Base-by-base conservation (phyloP, 2,329 filamentous ascomycete species). In the Graphilbum fragrans region DNA sequence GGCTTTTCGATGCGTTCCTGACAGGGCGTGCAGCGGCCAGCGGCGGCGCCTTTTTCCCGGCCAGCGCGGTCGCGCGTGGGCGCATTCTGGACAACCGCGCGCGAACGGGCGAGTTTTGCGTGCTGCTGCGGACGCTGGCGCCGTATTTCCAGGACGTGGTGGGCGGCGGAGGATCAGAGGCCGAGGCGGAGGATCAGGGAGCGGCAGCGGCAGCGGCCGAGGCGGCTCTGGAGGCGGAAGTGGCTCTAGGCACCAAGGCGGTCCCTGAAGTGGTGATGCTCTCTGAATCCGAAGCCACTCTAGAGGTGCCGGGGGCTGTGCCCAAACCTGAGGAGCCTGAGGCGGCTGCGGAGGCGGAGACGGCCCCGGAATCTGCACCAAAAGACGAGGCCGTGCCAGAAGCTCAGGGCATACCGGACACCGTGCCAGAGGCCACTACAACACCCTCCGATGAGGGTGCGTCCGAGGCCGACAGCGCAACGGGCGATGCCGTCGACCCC, bases 1-100 rank as follows among this genome's bases (percentile, higher is more conserved):
- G 47, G 5, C 41, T 56, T 4, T 57, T 58, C 22, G 39, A 50
- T 19, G 42, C 40, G 1, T 58, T 47, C 40, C 38, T 47, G 7
- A 41, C 41, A 12, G 42, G 45, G 31, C 45, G n/a, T n/a, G 33
- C n/a, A 34, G 38, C 5, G 21, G 37, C 18, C 32, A 46, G 4
- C n/a, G 34, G 47, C 2, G 5, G 35, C 8, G 35, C 33, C 1
- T 38, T 40, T 9, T 34, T 40, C 11, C 46, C 42, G 1, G 8
- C 50, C 18, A 36, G 18, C 9, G 18, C 17, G 2, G 33, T 42
- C 3, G 47, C 46, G 5, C 31, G 39, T 8, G 7, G 38, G 2
- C 38, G 43, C 7, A 37, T 54, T 2, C 21, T 40, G 8, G 31
- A 39, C 2, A 39, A 46, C 21, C 41, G 42, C 10, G n/a, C 21